A percentile compares a stretch with the other conserved stretches of the same genome.
phyloP scores from a whole-genome alignment of 768 basidiomycete genomes.

The Cystofilobasidium bisporidii region DNA sequence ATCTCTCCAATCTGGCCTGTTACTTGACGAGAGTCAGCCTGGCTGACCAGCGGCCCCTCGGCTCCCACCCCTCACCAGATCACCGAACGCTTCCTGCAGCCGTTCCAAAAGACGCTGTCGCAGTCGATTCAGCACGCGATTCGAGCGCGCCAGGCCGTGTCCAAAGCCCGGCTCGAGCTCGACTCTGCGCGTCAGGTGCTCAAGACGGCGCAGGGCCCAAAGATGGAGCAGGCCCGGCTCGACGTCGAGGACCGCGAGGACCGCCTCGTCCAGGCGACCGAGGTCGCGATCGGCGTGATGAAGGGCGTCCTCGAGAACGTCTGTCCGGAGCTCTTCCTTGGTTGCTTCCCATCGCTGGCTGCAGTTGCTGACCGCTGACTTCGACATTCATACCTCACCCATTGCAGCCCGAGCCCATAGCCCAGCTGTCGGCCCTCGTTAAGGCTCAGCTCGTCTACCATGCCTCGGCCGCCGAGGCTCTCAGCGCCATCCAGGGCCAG shows the following conservation, averaged over 20 bases:
- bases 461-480: slow-evolving; percentile 64
- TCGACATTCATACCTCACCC: background rate
- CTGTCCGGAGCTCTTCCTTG: slow-evolving; percentile 37
- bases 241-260: slow-evolving; percentile 51
- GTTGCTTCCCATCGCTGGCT: background rate
- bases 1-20: no score
- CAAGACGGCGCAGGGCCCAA: slow-evolving; percentile 57
- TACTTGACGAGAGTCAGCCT: background rate
- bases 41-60: background rate
- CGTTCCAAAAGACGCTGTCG: slow-evolving; percentile 80
- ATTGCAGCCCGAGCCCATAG: slow-evolving; percentile 80
- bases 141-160: slow-evolving; percentile 80
- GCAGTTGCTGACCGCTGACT: background rate
- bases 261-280: slow-evolving; percentile 89
- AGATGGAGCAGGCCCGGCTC: slow-evolving; percentile 74
- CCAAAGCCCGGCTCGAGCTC: slow-evolving; percentile 69
- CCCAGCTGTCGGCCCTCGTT: slow-evolving; percentile 81
- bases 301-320: slow-evolving; percentile 86
- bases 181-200: slow-evolving; percentile 81
- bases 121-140: slow-evolving; percentile 78
- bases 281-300: slow-evolving; percentile 71
- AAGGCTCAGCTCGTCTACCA: slow-evolving; percentile 81
- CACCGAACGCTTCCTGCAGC: slow-evolving; percentile 54
- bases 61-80: slow-evolving; percentile 41
- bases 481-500: slow-evolving; percentile 38